Conservation (phyloP, 1,139 yeast species). For the Saccharomyces hybrid region DNA sequence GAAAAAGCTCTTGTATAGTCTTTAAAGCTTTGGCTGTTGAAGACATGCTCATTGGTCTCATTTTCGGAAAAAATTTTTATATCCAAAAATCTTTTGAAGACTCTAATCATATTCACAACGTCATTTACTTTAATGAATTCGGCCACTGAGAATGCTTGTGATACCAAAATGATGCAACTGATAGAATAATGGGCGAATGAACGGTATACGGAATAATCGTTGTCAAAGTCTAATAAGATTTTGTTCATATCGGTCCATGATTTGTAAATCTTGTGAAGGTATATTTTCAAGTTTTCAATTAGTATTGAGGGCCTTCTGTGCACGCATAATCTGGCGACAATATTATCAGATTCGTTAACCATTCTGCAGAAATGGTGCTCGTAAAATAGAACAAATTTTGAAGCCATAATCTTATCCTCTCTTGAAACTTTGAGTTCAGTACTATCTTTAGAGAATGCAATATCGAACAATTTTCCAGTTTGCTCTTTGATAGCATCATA, state of each 20-base stretch:
- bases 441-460: constrained; percentile 8
- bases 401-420: constrained; percentile 12
- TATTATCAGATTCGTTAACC: constrained; percentile 16
- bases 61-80: constrained; percentile 9
- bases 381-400: constrained; percentile 13
- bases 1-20: constrained; percentile 15
- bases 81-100: constrained; percentile 14
- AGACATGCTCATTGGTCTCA: constrained; percentile 8
- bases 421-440: constrained; percentile 4
- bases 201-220: constrained; percentile 16
- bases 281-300: constrained; percentile 3
- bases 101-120: constrained; percentile 10
- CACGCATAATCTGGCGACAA: constrained; percentile 18
- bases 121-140: constrained; percentile 13
- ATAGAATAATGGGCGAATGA: constrained; percentile 12
- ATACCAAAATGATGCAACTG: constrained; percentile 12
- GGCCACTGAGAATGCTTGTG: constrained; percentile 10
- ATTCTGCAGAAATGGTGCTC: constrained; percentile 13
- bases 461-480: constrained; percentile 16
- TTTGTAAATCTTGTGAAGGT: constrained; percentile 5
- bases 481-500: constrained; percentile 19
- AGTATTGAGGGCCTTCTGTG: constrained; percentile 7
- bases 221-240: constrained; percentile 11
- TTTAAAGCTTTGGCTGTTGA: constrained; percentile 13
- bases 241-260: constrained; percentile 19